Evolutionary conservation across 1,139 yeast species (phyloP).

Genomic region (Meyerozyma guilliermondii): DNA sequence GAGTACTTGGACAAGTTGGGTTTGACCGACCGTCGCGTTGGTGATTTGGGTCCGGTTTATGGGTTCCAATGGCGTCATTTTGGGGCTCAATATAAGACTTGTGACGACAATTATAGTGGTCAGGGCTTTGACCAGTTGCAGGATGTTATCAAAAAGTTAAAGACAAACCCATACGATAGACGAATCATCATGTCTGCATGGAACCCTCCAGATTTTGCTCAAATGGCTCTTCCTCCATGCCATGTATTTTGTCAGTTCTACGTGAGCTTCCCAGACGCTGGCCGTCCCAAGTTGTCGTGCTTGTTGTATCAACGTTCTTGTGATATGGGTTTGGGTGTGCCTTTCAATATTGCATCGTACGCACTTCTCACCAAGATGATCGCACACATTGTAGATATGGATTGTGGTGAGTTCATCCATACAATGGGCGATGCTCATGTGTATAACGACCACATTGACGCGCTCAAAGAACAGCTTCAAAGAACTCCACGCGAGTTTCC

Average conservation of each 20-base stretch:
- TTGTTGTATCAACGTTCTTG: conserved; percentile 94
- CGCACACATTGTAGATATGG: conserved; percentile 90
- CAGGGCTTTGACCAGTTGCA: conserved; percentile 88
- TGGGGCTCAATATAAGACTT: conserved; percentile 84
- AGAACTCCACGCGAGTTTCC: conserved; percentile 82
- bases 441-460: conserved; percentile 87
- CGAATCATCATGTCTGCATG: conserved; percentile 94
- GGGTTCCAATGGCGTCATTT: conserved; percentile 99
- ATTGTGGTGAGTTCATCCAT: conserved; percentile 91
- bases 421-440: conserved; percentile 97
- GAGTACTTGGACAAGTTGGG: conserved; percentile 86
- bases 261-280: conserved; percentile 63
- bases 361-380: conserved; percentile 91
- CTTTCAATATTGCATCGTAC: conserved; percentile 95
- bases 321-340: conserved; percentile 98
- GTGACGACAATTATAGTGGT: conserved; percentile 82
- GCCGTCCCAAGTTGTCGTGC: conserved; percentile 72
- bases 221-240: conserved; percentile 98
- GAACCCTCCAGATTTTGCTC: conserved; percentile 92
- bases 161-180: conserved; percentile 88
- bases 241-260: conserved; percentile 95
- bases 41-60: conserved; percentile 96
- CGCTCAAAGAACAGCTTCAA: conserved; percentile 69
- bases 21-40: conserved; percentile 73
- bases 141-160: conserved; percentile 72